A percentile compares a stretch with the other conserved stretches of the same genome.
Conservation (phyloP, 805 yeast species). For the Cyberlindnera galapagoensis region DNA sequence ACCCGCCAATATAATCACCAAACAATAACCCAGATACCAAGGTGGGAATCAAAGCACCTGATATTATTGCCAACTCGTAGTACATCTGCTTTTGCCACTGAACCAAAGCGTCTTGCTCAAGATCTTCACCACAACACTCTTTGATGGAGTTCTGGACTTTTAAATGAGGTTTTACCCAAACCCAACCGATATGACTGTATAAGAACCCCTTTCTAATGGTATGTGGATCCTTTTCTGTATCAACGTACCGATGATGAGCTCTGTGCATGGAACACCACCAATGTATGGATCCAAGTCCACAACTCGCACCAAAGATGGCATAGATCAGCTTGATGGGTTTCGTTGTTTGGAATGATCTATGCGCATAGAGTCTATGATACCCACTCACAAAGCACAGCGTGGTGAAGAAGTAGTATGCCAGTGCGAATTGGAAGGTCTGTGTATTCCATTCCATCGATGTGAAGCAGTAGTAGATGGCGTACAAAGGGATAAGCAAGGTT, state of each 20-base stretch:
- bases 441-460: conserved; percentile 37
- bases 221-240: conserved; percentile 86
- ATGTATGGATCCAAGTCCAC: conserved; percentile 69
- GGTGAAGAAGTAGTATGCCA: conserved; percentile 50
- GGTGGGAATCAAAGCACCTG: conserved; percentile 59
- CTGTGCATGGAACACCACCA: conserved; percentile 83
- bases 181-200: conserved; percentile 89
- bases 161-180: conserved; percentile 60
- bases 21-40: conserved; percentile 58
- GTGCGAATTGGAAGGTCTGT: conserved; percentile 48
- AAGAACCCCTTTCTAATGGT: conserved; percentile 72
- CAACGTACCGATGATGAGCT: conserved; percentile 86
- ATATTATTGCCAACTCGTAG: conserved; percentile 40
- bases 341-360: conserved; percentile 45
- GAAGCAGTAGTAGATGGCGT: conserved; percentile 38
- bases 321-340: conserved; percentile 40
- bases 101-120: conserved; percentile 50
- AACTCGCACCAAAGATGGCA: conserved; percentile 60
- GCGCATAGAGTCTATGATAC: conserved; percentile 75
- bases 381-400: conserved; percentile 77
- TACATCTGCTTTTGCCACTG: conserved; percentile 29
- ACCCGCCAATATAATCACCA: conserved; percentile 74
- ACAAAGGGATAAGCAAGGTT: conserved; percentile 40
- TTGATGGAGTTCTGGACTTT: conserved; percentile 33
- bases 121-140: conserved; percentile 44